These are phyloP conservation scores for Trichoderma hamatum DNA, from an alignment of 2,329 filamentous ascomycete genomes.

Conservation along the genomic window DNA sequence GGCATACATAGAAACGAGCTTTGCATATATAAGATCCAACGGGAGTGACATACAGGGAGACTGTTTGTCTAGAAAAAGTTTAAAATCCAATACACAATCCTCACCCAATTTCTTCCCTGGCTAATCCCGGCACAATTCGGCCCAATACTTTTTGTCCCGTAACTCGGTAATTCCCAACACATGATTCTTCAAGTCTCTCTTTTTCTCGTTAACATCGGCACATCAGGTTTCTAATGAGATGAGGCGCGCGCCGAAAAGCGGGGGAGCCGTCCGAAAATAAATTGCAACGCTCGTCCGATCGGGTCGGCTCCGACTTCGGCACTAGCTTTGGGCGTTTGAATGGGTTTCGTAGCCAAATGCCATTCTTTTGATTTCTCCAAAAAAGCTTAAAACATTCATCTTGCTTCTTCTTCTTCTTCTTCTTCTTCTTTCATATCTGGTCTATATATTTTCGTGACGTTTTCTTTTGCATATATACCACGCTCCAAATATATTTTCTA, in stretches of 20 bases:
- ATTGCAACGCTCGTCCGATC: background rate
- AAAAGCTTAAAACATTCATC: background rate
- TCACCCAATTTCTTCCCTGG: too few relatives aligned
- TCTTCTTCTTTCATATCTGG: background rate
- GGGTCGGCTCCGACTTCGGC: conserved; percentile 17
- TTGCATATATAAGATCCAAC: too few relatives aligned
- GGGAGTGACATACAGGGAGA: too few relatives aligned
- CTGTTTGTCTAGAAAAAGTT: too few relatives aligned
- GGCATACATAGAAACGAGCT: too few relatives aligned
- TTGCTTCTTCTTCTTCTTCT: background rate
- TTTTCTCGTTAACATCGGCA: background rate
- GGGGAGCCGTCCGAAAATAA: background rate
- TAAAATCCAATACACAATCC: too few relatives aligned
- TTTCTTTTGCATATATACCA: too few relatives aligned
- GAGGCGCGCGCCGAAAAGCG: background rate
- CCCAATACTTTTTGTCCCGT: background rate
- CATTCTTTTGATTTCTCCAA: background rate
- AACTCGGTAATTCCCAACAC: background rate
- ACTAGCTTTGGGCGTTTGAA: background rate
- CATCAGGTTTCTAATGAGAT: too few relatives aligned
- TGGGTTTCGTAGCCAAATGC: background rate
- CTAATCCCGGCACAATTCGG: background rate
- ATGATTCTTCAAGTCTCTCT: background rate
- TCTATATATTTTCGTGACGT: too few relatives aligned
- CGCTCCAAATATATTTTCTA: too few relatives aligned